Percentiles rank a stretch among this genome's conserved stretches.
These are phyloP conservation scores for Paspalum vaginatum DNA, from an alignment of 176 grass and related monocot genomes.

Conservation along the genomic window DNA sequence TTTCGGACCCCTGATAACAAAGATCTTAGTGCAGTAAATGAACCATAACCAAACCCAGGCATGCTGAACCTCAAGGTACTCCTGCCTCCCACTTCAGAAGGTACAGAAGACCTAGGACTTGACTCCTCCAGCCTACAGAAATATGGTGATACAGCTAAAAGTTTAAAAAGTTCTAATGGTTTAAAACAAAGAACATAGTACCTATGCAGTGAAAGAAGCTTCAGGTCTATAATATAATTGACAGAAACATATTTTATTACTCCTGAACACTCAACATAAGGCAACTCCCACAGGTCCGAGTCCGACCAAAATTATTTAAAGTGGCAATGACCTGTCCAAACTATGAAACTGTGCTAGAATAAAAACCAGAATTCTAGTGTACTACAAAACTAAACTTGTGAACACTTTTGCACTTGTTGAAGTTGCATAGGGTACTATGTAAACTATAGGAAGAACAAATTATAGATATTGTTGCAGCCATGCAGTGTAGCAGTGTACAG, in stretches of 20 bases:
- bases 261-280: neutral
- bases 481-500: neutral
- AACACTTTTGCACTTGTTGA: neutral
- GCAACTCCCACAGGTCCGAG: neutral
- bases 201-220: neutral
- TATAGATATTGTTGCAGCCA: neutral
- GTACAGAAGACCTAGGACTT: constrained; percentile 69
- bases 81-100: constrained; percentile 56
- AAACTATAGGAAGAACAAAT: constrained; percentile 3
- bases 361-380: neutral
- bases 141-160: neutral
- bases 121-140: constrained; percentile 78
- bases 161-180: neutral
- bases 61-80: constrained; percentile 46
- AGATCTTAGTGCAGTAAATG: constrained; percentile 42
- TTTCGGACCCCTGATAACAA: constrained; percentile 49
- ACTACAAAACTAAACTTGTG: constrained; percentile 4
- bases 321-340: neutral
- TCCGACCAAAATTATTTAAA: constrained; percentile 10
- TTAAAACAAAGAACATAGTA: constrained; percentile 21
- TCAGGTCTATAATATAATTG: neutral
- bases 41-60: constrained; percentile 46
- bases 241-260: constrained; percentile 2
- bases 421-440: neutral
- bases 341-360: neutral